Base-by-base conservation (phyloP, 345 rosid species). In the Physaria fendleri region DNA sequence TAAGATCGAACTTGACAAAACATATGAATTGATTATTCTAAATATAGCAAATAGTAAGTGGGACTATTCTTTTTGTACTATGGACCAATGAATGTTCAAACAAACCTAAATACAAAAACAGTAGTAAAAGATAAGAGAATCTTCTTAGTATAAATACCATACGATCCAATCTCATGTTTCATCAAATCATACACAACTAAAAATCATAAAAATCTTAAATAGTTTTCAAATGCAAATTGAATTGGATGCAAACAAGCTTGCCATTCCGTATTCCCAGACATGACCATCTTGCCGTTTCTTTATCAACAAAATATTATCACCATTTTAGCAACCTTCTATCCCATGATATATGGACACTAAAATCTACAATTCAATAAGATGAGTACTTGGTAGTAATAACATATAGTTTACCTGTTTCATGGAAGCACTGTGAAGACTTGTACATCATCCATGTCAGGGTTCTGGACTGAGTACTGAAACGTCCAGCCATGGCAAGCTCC, bases 401-500 rank as follows among this genome's bases (percentile, higher is more conserved):
- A n/a, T n/a, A n/a, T n/a, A n/a, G n/a, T n/a, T n/a, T n/a, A n/a
- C n/a, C n/a, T n/a, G n/a, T n/a, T 29, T 59, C n/a, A 68, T 33
- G 73, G 62, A 46, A 68, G 65, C 12, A 91, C 95, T 0, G 90
- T 91, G 73, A 82, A 78, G 66, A 92, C 83, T 56, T 81, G 72
- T 22, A 86, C 95, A 44, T 92, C 90, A 1, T 79, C 74, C 90
- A 77, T 77, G 39, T 60, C 77, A 4, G 84, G 59, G 59, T 64
- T 71, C 42, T 76, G 81, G 25, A 82, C 87, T 0, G 98, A 88
- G 75, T 92, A 92, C 77, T 84, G 83, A 75, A 92, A 92, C 23
- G 81, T 83, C 98, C 96, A 92, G 24, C 98, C 98, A 74, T 85
- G 80, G 62, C 96, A 86, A 50, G 91, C 93, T 54, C 93, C 98